A percentile compares a stretch with the other conserved stretches of the same genome.
Conservation (phyloP, 2,329 filamentous ascomycete genomes). For the Stemphylium lycopersici region DNA sequence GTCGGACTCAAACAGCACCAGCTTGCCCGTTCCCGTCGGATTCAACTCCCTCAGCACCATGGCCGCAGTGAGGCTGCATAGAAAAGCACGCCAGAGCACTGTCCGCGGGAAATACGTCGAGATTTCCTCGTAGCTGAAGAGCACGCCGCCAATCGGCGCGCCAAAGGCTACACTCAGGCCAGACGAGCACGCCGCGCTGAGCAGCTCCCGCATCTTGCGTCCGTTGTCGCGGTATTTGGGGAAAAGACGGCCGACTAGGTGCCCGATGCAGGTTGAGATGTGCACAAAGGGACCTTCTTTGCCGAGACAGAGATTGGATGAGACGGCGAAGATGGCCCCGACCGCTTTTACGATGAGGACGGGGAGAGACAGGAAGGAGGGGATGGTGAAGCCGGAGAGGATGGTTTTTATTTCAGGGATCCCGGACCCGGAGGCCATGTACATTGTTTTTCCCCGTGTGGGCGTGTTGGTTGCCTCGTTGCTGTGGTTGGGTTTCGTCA, state of each 20-base stretch:
- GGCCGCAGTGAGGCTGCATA: constrained; percentile 63
- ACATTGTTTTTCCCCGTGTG: constrained; percentile 59
- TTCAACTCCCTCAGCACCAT: constrained; percentile 64
- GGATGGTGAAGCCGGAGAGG: constrained; percentile 65
- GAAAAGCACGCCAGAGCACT: constrained; percentile 65
- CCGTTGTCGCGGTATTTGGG: constrained; percentile 65
- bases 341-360: constrained; percentile 64
- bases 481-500: background rate
- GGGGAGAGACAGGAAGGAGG: constrained; percentile 61
- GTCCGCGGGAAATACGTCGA: constrained; percentile 65
- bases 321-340: constrained; percentile 64
- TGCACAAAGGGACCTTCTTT: constrained; percentile 69
- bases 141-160: constrained; percentile 65
- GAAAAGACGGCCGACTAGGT: constrained; percentile 59
- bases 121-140: constrained; percentile 66
- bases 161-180: constrained; percentile 67
- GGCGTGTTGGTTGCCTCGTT: constrained; percentile 10
- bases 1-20: constrained; percentile 66
- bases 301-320: constrained; percentile 65
- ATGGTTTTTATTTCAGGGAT: constrained; percentile 69
- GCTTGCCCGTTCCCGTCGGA: constrained; percentile 64
- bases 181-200: constrained; percentile 63
- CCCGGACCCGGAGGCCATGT: constrained; percentile 64
- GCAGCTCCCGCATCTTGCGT: constrained; percentile 63
- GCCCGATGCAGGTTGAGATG: constrained; percentile 64